A percentile compares a stretch with the other conserved stretches of the same genome.
Conservation (phyloP, 139 green algal species). For the Ettlia oleoabundans region DNA sequence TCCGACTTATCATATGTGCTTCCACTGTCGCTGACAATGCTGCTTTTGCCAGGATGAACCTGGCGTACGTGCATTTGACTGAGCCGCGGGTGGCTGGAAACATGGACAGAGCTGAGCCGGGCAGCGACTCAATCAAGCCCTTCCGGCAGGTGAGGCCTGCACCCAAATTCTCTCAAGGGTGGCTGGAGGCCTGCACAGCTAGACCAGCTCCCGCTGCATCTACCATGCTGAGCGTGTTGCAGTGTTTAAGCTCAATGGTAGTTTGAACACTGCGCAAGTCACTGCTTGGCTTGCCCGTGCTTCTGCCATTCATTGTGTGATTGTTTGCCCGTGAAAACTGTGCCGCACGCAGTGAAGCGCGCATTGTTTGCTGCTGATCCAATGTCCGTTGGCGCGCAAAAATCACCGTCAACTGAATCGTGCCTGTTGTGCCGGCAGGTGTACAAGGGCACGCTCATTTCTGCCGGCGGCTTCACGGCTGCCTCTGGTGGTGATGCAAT, state of each 20-base stretch:
- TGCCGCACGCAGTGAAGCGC: too few relatives aligned
- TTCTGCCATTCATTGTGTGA: too few relatives aligned
- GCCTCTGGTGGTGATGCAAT: constrained; percentile 58
- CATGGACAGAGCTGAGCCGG: neutral
- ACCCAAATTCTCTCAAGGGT: neutral
- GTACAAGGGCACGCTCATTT: constrained; percentile 69
- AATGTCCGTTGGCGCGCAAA: neutral
- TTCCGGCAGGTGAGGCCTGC: constrained; percentile 55
- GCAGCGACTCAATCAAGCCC: constrained; percentile 49
- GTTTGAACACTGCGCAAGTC: too few relatives aligned
- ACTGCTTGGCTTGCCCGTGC: too few relatives aligned
- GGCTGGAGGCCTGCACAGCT: too few relatives aligned
- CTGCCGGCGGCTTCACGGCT: constrained; percentile 70
- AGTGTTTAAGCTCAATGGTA: too few relatives aligned
- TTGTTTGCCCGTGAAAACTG: too few relatives aligned
- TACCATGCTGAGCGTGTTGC: too few relatives aligned
- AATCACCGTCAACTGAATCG: neutral
- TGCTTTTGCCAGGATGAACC: constrained; percentile 25
- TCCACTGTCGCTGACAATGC: neutral
- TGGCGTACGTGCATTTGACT: constrained; percentile 83
- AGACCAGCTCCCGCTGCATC: too few relatives aligned
- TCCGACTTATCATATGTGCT: neutral
- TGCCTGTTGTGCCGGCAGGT: constrained; percentile 6
- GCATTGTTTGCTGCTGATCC: neutral
- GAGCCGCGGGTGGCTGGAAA: constrained; percentile 65